These are phyloP conservation scores for Phytophthora idaei DNA, from an alignment of 352 stramenopile genomes.

Conservation along the genomic window DNA sequence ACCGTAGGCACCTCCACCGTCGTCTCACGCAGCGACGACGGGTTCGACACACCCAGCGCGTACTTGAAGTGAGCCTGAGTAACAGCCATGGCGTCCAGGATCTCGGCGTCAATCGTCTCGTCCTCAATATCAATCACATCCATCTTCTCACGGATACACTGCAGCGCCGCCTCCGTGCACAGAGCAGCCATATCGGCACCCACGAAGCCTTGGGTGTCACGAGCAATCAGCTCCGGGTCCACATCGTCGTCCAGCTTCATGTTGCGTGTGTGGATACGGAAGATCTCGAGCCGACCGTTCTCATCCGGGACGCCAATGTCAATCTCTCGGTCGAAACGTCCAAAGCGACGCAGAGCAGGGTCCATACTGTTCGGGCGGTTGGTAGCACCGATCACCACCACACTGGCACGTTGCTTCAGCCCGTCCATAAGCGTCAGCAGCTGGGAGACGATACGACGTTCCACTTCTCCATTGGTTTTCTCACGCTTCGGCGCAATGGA, in stretches of 20 bases:
- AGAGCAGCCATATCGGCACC: conserved; percentile 99
- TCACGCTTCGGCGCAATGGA: conserved; percentile 98
- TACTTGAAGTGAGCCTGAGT: conserved; percentile 99
- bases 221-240: conserved; percentile 97
- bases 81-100: conserved; percentile 98
- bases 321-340: conserved; percentile 99
- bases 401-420: conserved; percentile 89
- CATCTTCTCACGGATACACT: conserved; percentile 99
- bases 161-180: conserved; percentile 98
- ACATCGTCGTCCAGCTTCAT: conserved; percentile 99
- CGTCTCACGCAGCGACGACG: conserved; percentile 98
- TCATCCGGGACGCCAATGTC: conserved; percentile 99
- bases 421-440: conserved; percentile 99
- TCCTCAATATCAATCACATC: conserved; percentile 99
- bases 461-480: conserved; percentile 99
- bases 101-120: conserved; percentile 98
- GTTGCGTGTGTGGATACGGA: conserved; percentile 99
- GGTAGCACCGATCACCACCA: conserved; percentile 99
- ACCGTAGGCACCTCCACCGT: conserved; percentile 99
- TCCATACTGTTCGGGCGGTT: conserved; percentile 99
- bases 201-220: conserved; percentile 99
- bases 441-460: conserved; percentile 98
- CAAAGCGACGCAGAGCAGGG: conserved; percentile 97
- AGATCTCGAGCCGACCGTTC: conserved; percentile 98
- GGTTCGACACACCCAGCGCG: conserved; percentile 97